Percentiles rank a stretch among this genome's conserved stretches.
These are phyloP conservation scores for Firmiana major DNA, from an alignment of 345 rosid genomes.

Conservation along the genomic window DNA sequence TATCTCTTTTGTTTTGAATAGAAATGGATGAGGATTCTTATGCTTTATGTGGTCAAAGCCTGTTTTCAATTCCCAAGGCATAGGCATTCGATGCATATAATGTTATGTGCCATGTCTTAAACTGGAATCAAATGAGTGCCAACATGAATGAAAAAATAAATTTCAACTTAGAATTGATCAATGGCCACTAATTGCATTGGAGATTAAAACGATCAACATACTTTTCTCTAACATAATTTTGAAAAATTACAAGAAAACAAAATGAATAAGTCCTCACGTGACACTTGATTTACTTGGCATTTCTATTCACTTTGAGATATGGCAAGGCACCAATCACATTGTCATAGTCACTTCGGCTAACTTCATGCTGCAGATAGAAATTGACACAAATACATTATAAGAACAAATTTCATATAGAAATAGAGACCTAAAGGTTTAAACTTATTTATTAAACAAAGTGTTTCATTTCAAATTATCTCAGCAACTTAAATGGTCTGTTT, in stretches of 20 bases:
- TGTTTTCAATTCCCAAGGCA: neutral
- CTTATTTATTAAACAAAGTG: neutral
- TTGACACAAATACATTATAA: neutral
- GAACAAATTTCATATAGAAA: neutral
- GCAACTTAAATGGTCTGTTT: neutral
- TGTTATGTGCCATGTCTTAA: neutral
- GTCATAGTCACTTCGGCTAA: constrained; percentile 81
- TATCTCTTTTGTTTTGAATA: neutral
- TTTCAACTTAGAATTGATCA: neutral
- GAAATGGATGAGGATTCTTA: neutral
- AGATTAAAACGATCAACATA: constrained; percentile 5
- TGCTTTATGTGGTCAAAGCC: neutral
- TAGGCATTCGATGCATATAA: neutral
- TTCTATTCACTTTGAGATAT: constrained; percentile 81
- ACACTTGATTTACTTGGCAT: constrained; percentile 43
- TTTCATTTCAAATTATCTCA: neutral
- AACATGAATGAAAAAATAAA: neutral
- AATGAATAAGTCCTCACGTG: constrained; percentile 14
- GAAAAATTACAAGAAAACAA: constrained; percentile 13
- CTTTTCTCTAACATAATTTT: constrained; percentile 7
- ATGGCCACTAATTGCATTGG: neutral
- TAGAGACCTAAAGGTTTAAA: neutral
- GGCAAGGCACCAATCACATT: constrained; percentile 83
- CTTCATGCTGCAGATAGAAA: constrained; percentile 42
- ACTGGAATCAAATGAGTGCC: neutral